A percentile compares a stretch with the other conserved stretches of the same genome.
Evolutionary conservation across 73 alveolate genomes (phyloP).

Genomic region (Durusdinium trenchii): DNA sequence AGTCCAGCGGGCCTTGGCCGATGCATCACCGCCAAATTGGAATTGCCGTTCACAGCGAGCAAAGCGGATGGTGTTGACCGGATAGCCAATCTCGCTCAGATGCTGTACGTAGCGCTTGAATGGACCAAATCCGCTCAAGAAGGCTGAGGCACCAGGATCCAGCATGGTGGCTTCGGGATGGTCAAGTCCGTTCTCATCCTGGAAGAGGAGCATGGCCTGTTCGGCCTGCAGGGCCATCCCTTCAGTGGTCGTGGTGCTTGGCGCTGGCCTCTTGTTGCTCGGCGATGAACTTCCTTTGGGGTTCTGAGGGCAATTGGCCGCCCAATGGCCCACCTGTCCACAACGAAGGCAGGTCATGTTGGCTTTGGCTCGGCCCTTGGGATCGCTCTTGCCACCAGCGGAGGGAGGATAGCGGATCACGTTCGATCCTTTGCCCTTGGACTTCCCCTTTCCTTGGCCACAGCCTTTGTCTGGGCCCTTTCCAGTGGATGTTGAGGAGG

Average conservation of each 20-base stretch:
- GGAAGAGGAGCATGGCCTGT: neutral
- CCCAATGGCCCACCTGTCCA: neutral
- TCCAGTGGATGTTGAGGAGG: neutral
- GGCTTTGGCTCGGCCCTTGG: neutral
- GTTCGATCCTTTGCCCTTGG: neutral
- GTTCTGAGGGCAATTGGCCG: neutral
- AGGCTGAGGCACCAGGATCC: neutral
- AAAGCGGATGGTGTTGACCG: neutral
- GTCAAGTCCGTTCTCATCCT: neutral
- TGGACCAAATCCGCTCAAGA: neutral
- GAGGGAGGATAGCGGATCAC: no score
- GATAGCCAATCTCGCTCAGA: neutral
- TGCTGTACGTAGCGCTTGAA: neutral
- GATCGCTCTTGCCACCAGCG: neutral
- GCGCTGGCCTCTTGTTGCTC: no score
- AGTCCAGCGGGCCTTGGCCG: neutral
- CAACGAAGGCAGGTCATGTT: neutral
- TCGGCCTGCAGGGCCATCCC: neutral
- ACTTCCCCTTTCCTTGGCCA: neutral
- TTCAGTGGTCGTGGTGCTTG: neutral
- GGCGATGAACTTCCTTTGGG: neutral
- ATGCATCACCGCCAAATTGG: neutral
- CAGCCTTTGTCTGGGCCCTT: neutral
- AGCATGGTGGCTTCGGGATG: neutral
- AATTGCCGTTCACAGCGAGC: neutral